Conservation (phyloP, 345 rosid species). For the Populus davidiana region DNA sequence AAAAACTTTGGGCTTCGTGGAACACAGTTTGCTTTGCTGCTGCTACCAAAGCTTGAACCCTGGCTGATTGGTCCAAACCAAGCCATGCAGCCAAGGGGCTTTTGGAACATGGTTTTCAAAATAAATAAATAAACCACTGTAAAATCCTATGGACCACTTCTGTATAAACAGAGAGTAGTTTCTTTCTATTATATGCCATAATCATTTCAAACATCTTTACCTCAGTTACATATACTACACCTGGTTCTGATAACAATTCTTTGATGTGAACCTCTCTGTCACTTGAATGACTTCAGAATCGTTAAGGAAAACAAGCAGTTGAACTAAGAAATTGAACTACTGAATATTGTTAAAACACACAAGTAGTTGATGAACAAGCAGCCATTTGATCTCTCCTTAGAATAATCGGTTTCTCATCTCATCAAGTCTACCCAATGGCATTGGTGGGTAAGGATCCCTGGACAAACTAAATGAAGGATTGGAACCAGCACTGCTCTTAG, state of each 20-base stretch:
- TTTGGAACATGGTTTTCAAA: not conserved
- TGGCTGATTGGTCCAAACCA: not conserved
- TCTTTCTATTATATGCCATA: not conserved
- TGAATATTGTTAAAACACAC: not conserved
- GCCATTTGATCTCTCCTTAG: not conserved
- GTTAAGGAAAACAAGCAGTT: constrained; percentile 23
- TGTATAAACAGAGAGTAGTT: not conserved
- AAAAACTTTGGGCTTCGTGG: not conserved
- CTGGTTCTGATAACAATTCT: not conserved
- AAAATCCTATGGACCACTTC: not conserved
- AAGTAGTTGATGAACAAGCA: not conserved
- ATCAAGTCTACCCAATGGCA: constrained; percentile 35
- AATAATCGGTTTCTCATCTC: constrained; percentile 6
- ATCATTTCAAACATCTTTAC: not conserved
- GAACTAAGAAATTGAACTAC: not conserved
- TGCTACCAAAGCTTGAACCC: not conserved
- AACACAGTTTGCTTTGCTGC: not conserved
- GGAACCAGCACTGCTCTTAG: constrained; percentile 48
- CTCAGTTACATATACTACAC: not conserved
- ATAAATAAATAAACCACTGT: too few species aligned
- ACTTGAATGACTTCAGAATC: constrained; percentile 1
- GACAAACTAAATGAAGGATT: constrained; percentile 50
- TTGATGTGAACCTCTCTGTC: not conserved
- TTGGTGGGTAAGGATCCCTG: constrained; percentile 43
- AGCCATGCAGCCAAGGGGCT: not conserved